Evolutionary conservation across 208 protist species (phyloP).

Genomic region (Endotrypanum monterogeii): DNA sequence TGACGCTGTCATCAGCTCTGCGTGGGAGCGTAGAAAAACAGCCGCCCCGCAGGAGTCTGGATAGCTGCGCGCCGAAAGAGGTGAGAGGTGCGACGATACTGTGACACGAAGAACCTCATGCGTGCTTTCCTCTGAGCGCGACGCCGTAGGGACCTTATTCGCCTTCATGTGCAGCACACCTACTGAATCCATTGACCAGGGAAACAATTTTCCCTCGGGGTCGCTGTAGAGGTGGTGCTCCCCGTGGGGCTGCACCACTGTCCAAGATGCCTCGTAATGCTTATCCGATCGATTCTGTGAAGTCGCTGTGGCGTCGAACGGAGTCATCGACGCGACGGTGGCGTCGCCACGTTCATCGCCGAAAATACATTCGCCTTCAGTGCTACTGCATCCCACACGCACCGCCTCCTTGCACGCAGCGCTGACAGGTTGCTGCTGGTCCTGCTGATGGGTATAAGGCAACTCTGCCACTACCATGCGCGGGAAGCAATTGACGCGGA

Average conservation of each 20-base stretch:
- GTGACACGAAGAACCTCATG: background rate
- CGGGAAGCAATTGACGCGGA: constrained; percentile 60
- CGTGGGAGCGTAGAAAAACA: constrained; percentile 1
- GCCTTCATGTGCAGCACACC: constrained; percentile 15
- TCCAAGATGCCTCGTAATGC: constrained; percentile 29
- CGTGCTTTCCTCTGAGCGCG: constrained; percentile 3
- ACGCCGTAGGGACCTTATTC: background rate
- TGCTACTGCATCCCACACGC: background rate
- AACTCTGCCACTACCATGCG: constrained; percentile 54
- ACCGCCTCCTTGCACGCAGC: background rate
- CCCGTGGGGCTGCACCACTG: constrained; percentile 38
- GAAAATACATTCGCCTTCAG: background rate
- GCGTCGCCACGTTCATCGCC: constrained; percentile 19
- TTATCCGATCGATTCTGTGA: constrained; percentile 11
- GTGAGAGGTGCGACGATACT: constrained; percentile 16
- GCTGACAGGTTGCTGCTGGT: background rate
- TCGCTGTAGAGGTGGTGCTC: constrained; percentile 35
- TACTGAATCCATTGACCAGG: constrained; percentile 26
- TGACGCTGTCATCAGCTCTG: constrained; percentile 4
- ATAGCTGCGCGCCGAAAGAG: constrained; percentile 13
- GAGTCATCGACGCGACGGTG: constrained; percentile 4
- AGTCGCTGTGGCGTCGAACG: background rate
- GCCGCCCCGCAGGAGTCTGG: constrained; percentile 12
- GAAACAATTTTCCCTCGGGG: constrained; percentile 38
- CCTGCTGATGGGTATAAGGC: constrained; percentile 1